Conservation (phyloP, 2,329 filamentous ascomycete species). For the Fonsecaea pugnacius region DNA sequence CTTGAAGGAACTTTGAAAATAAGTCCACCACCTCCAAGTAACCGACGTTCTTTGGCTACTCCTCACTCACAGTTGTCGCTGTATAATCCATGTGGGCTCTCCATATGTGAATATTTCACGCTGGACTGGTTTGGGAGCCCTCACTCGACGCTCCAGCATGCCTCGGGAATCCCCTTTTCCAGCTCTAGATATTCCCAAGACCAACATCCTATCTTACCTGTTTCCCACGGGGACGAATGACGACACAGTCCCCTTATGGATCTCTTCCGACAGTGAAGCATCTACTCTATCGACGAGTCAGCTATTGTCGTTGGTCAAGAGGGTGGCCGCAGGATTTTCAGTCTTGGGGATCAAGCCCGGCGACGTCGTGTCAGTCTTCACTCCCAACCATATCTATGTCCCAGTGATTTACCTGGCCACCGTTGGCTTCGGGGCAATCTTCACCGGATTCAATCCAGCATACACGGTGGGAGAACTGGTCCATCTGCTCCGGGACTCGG, state of each 20-base stretch:
- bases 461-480: conserved; percentile 57
- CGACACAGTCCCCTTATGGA: conserved; percentile 50
- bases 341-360: conserved; percentile 64
- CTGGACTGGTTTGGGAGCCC: too few species aligned
- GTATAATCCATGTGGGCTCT: too few species aligned
- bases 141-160: too few species aligned
- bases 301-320: conserved; percentile 68
- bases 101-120: too few species aligned
- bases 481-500: conserved; percentile 57
- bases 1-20: too few species aligned
- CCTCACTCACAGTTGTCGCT: too few species aligned
- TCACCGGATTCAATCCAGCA: conserved; percentile 57
- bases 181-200: conserved; percentile 45
- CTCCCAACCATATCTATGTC: conserved; percentile 71
- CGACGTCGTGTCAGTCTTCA: conserved; percentile 71
- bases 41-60: too few species aligned
- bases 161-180: conserved; percentile 16
- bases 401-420: conserved; percentile 49
- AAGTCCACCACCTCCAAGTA: too few species aligned
- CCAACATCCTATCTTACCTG: conserved; percentile 52
- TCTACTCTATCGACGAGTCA: conserved; percentile 63
- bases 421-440: conserved; percentile 57
- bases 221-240: conserved; percentile 47
- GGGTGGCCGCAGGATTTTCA: conserved; percentile 69
- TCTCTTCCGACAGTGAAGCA: conserved; percentile 66